Conservation (phyloP, 805 yeast species). For the Cyberlindnera xishuangbannaensis region DNA sequence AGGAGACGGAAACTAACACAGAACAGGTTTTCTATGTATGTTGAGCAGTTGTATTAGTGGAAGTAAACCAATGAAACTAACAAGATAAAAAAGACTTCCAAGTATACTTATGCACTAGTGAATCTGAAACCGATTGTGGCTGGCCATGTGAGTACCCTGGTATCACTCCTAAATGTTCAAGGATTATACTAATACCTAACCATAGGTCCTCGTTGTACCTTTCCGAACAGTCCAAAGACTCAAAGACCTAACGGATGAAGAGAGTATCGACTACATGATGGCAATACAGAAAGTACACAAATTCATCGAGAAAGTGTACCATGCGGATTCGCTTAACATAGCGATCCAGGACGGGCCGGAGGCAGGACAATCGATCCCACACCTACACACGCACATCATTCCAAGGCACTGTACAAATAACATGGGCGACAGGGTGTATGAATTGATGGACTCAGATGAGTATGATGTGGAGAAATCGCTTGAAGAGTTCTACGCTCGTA, state of each 20-base stretch:
- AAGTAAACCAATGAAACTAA: background rate
- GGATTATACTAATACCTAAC: background rate
- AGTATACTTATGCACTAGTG: constrained; percentile 75
- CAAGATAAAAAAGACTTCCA: constrained; percentile 45
- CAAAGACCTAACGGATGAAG: constrained; percentile 65
- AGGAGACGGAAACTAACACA: background rate
- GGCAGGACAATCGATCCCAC: constrained; percentile 96
- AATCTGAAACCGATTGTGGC: constrained; percentile 89
- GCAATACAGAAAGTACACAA: constrained; percentile 67
- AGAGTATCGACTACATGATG: constrained; percentile 68
- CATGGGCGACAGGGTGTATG: constrained; percentile 70
- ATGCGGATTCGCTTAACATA: constrained; percentile 80
- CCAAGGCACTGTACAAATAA: constrained; percentile 64
- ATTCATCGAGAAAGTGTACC: constrained; percentile 59
- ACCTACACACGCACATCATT: constrained; percentile 87
- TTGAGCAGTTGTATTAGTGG: background rate
- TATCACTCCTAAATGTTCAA: constrained; percentile 11
- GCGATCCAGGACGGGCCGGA: constrained; percentile 96
- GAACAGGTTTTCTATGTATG: constrained; percentile 9
- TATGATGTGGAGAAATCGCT: constrained; percentile 36
- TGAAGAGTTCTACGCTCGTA: constrained; percentile 27
- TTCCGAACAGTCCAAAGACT: constrained; percentile 60
- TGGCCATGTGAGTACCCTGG: constrained; percentile 56
- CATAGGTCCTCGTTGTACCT: constrained; percentile 66
- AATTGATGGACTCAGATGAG: constrained; percentile 48